Evolutionary conservation across 208 protist genomes (phyloP), one percentile per base, ranked within the genome.

Genomic region (Trypanosoma conorhini): DNA sequence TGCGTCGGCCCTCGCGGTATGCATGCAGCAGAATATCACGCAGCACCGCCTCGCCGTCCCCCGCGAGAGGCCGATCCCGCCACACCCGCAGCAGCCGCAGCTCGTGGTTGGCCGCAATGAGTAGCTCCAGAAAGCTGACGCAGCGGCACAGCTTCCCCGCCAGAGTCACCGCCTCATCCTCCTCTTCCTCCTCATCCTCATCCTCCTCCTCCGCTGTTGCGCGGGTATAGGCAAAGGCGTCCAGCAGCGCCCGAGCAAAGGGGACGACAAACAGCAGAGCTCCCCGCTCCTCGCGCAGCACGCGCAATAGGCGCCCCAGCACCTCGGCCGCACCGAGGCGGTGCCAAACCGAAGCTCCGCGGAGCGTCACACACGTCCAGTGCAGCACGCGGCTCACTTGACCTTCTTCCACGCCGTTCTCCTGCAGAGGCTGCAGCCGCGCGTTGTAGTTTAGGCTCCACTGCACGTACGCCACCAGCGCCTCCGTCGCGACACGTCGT

Each of bases 401-500:
- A 19, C 28, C 40, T 35, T 35, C 55, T 38, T 35, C 24, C 26
- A 4, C 55, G 4, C 17, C 31, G 4, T 59, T 28, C 31, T 38
- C 55, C 33, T 59, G 55, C 13, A 22, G 28, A 28, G 9, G n/a
- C 17, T 59, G 50, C 17, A 54, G 17, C 50, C 4, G 22, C 50
- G 19, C 3, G 9, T 24, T 24, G 50, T 38, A 35, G 7, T 59
- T 38, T 33, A 59, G 35, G 35, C 46, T 68, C 35, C 55, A 74
- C 19, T 62, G 30, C n/a, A 63, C 57, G 35, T 70, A 80, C 0
- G 48, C 70, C 15, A 62, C 24, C 4, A 80, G 70, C 19, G 58
- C 62, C 42, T 77, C 76, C 30, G 21, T 51, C 31, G 70, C 70
- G 31, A 67, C 31, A 28, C 58, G 57, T n/a, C 76, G 76, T 26